Evolutionary conservation across 345 rosid species (phyloP).

Genomic region (Sisymbrium irio): DNA sequence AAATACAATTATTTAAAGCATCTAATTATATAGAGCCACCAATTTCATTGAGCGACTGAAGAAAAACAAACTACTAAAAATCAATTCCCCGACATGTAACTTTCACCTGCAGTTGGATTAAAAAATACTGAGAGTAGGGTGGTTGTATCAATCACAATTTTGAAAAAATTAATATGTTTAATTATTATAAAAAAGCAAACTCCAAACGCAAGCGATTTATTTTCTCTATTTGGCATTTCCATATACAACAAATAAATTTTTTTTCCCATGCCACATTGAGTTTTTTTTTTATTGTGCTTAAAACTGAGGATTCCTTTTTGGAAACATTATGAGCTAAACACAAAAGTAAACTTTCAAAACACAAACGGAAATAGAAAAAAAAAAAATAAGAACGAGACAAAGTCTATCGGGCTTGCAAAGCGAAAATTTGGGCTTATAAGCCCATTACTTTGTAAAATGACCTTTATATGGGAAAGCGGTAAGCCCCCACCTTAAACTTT

Average conservation of each 20-base stretch:
- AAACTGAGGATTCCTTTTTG: no score
- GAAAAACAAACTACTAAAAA: neutral
- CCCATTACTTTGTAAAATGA: neutral
- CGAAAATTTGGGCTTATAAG: neutral
- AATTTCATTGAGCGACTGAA: neutral
- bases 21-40: neutral
- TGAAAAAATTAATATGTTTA: neutral
- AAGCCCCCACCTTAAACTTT: neutral
- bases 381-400: no score
- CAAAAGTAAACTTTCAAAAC: no score
- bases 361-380: no score
- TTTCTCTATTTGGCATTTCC: no score
- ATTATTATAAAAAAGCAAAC: neutral
- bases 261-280: no score
- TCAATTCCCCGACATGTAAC: slow-evolving; percentile 3
- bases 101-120: slow-evolving; percentile 9
- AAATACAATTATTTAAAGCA: neutral
- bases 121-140: neutral
- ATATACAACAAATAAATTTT: no score
- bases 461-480: neutral
- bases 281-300: no score
- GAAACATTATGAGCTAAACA: no score
- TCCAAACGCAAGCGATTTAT: no score
- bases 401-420: neutral
- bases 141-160: neutral